These are phyloP conservation scores for Leccinum ochraceum DNA, from an alignment of 768 basidiomycete genomes.

Conservation along the genomic window DNA sequence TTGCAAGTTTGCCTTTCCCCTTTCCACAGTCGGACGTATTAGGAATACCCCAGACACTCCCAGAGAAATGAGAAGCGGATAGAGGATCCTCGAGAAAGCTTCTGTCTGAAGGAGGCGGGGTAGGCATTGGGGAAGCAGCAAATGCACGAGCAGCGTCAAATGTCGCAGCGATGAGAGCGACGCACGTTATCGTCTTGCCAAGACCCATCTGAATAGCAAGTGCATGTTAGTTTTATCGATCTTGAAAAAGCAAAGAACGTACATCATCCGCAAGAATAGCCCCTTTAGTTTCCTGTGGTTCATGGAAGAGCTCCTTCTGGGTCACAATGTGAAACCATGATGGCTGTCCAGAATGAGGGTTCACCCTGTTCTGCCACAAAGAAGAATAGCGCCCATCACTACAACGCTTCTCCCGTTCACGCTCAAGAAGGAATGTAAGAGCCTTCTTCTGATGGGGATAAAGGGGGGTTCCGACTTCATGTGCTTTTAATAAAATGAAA, in stretches of 20 bases:
- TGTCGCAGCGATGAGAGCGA: constrained; percentile 90
- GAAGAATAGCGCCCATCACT: constrained; percentile 65
- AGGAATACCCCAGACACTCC: constrained; percentile 87
- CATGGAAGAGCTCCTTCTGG: constrained; percentile 65
- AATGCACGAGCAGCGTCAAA: constrained; percentile 68
- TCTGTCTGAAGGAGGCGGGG: constrained; percentile 43
- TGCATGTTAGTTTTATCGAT: constrained; percentile 11
- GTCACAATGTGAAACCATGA: constrained; percentile 87
- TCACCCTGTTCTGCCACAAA: constrained; percentile 63
- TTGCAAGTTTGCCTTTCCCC: constrained; percentile 65
- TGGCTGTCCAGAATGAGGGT: constrained; percentile 46
- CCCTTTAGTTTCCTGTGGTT: constrained; percentile 77
- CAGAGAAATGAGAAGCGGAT: constrained; percentile 63
- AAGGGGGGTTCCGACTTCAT: constrained; percentile 78
- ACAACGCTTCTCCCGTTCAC: constrained; percentile 67
- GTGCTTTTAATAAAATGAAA: constrained; percentile 40
- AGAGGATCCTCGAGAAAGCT: constrained; percentile 34
- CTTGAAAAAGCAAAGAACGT: constrained; percentile 35
- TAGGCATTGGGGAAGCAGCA: constrained; percentile 53
- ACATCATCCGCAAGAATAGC: constrained; percentile 98
- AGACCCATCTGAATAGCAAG: constrained; percentile 79
- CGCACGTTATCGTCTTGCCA: constrained; percentile 95
- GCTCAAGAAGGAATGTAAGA: constrained; percentile 89
- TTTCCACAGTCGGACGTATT: constrained; percentile 44
- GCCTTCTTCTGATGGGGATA: constrained; percentile 99